phyloP scores from a whole-genome alignment of 768 basidiomycete genomes.

The Candolleomyces aberdarensis region DNA sequence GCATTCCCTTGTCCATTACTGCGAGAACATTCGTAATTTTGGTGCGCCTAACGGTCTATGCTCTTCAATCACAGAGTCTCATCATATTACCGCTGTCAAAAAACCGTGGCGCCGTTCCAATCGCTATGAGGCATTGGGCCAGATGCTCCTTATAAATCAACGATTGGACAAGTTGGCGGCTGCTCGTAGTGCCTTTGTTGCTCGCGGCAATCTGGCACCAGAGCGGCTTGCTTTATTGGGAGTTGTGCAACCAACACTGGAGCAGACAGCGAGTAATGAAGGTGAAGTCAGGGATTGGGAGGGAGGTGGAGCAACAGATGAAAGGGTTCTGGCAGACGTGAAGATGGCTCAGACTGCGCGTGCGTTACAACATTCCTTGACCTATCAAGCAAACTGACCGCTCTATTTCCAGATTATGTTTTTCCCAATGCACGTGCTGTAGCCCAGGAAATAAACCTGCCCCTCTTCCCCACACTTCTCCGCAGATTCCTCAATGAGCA shows the following conservation, averaged over 20 bases:
- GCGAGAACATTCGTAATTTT: slow-evolving; percentile 14
- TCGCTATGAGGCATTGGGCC: slow-evolving; percentile 25
- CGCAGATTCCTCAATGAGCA: no score
- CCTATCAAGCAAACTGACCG: no score
- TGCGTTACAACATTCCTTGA: neutral
- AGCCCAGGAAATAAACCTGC: no score
- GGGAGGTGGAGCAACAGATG: neutral
- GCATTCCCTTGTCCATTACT: slow-evolving; percentile 21
- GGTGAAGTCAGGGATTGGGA: neutral
- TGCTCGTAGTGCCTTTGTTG: slow-evolving; percentile 11
- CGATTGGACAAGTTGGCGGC: slow-evolving; percentile 27
- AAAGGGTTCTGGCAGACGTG: slow-evolving; percentile 3
- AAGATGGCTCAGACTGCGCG: neutral
- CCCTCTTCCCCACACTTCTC: no score
- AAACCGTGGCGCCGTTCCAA: slow-evolving; percentile 31
- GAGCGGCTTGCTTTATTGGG: no score
- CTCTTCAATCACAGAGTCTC: slow-evolving; percentile 30
- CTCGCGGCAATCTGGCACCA: slow-evolving; percentile 11
- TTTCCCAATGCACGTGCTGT: no score
- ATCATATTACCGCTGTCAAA: slow-evolving; percentile 32
- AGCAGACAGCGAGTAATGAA: no score
- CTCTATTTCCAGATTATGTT: no score
- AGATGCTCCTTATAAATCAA: slow-evolving; percentile 35
- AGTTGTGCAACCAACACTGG: no score
- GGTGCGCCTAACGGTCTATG: slow-evolving; percentile 26